Evolutionary conservation across 805 yeast species (phyloP), one percentile per base, ranked within the genome.

Genomic region (Grigorovia jiainica): DNA sequence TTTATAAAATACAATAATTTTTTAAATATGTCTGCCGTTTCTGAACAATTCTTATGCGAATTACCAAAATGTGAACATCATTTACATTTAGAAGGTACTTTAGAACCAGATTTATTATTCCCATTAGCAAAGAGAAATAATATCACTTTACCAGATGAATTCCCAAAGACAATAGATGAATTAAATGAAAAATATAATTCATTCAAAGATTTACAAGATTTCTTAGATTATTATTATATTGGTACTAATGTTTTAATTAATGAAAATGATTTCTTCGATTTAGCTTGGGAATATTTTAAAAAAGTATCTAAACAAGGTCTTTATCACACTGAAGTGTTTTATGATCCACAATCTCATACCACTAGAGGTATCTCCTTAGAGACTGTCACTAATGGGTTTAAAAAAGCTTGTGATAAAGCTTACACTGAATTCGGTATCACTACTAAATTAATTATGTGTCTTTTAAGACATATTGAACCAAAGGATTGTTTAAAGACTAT

Each of bases 51-150:
- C 60, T 69, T 83, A 38, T 66, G 61, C 33, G 90, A 80, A 51
- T 67, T 85, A 39, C 95, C 95, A 44, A 85, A 85, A 62, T 84
- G 92, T 66, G 95, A 85, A 60, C 90, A 84, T 58, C 95, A 85
- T 57, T 75, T 84, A 46, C 95, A 85, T 62, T 60, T 85, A 36
- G 94, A 84, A 66, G 95, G 94, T 27, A 82, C 94, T 33, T 61
- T 84, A 43, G 83, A 80, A 47, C 92, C 94, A n/a, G 75, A 75
- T 38, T 69, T 83, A 30, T 65, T 84, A 44, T 81, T 82, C 62
- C 73, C 76, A 40, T 65, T 84, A 43, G 87, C 90, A 0, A 64
- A 72, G 53, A 73, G 85, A 64, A 82, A 83, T 64, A 60, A 64
- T 29, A 70, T 84, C 43, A 43, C 56, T 16, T 64, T 85, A 30